phyloP scores from a whole-genome alignment of 2,329 filamentous ascomycete genomes.

The Colletotrichum brevisporum region DNA sequence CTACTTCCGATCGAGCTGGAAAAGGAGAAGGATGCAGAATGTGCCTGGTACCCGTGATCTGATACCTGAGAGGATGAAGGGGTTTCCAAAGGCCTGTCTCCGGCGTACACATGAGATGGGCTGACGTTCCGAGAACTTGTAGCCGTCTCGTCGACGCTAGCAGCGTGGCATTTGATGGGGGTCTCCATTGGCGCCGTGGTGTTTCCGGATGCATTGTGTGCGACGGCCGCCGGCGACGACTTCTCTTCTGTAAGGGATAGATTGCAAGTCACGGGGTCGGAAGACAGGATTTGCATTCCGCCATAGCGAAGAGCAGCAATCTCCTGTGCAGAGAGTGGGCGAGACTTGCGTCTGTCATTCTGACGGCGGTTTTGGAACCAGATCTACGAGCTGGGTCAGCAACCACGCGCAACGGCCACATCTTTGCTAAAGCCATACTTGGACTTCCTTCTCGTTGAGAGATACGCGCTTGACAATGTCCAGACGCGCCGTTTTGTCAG shows the following conservation, averaged over 20 bases:
- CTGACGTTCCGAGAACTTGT: constrained; percentile 18
- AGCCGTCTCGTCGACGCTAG: not conserved
- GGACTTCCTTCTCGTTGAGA: constrained; percentile 94
- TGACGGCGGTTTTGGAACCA: constrained; percentile 98
- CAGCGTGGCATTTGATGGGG: constrained; percentile 8
- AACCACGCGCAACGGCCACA: constrained; percentile 9
- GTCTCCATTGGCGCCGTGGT: constrained; percentile 16
- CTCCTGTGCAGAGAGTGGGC: constrained; percentile 84
- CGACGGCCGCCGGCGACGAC: constrained; percentile 4
- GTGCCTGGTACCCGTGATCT: constrained; percentile 16
- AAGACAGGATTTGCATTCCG: constrained; percentile 65
- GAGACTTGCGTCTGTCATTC: constrained; percentile 90
- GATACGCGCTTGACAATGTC: constrained; percentile 88
- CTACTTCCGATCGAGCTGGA: constrained; percentile 64
- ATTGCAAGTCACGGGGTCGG: constrained; percentile 55
- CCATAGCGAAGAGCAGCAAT: constrained; percentile 73
- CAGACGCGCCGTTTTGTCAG: constrained; percentile 89
- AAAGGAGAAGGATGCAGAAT: constrained; percentile 54
- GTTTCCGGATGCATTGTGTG: not conserved
- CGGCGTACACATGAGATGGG: not conserved
- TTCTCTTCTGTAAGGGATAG: constrained; percentile 44
- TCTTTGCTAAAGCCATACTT: constrained; percentile 68
- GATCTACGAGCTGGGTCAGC: constrained; percentile 71
- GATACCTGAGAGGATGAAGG: constrained; percentile 27
- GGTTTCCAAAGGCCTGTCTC: constrained; percentile 15